Evolutionary conservation across 306 rosid genomes (phyloP), one percentile per base, ranked within the genome.

Genomic region (Pyrus betulifolia): DNA sequence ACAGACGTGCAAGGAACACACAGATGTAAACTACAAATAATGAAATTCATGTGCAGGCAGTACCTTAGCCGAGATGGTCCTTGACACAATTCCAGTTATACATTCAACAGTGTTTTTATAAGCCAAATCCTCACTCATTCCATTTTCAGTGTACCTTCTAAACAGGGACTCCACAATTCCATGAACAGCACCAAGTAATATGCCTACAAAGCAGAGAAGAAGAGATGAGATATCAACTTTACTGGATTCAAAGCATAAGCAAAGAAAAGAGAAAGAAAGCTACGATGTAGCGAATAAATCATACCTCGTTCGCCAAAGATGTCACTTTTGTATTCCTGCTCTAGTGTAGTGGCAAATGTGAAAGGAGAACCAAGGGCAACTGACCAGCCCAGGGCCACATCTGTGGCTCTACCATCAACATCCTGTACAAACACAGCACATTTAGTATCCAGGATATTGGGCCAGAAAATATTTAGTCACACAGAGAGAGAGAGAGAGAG

Each of bases 291-390:
- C 27, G 3, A 22, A 51, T 6, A 35, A 27, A 28, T 58, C 49
- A 74, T 75, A 87, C 99, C 99, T 87, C 99, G 83, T 85, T 95
- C 99, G 30, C 98, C 99, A 83, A 92, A 95, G 83, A 95, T 92
- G 84, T 95, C 99, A 85, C 99, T 95, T 86, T 66, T 92, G 88
- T 95, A 95, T 79, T 95, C 99, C 84, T 86, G 89, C 91, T 95
- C 99, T 46, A 95, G 83, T 18, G 99, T 91, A 64, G 99, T 95
- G 67, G 87, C 97, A 76, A 95, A 95, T 78, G 99, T 89, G 87
- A 95, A 95, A 25, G 99, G 99, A 77, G 99, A 95, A 54, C 99
- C 99, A 72, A 96, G 97, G 82, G 99, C 98, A 84, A 92, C 88
- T 4, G 98, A 96, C 99, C 99, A 96, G 60, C 91, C 99, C 81